A percentile compares a stretch with the other conserved stretches of the same genome.
Conservation (phyloP, 2,329 filamentous ascomycete genomes). For the Thelonectria blattea region DNA sequence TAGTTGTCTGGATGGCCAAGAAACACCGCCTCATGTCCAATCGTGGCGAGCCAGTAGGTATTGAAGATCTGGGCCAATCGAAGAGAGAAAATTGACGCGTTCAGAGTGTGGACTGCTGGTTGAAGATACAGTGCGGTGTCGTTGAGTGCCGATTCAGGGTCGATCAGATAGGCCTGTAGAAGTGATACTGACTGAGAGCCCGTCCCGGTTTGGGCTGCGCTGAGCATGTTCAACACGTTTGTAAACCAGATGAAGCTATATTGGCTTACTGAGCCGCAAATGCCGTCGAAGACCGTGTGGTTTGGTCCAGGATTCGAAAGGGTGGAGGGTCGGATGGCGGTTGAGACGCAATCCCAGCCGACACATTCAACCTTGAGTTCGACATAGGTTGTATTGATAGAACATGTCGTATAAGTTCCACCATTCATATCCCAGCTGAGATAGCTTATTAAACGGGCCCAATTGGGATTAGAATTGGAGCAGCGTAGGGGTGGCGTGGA, state of each 20-base stretch:
- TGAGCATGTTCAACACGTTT: not conserved
- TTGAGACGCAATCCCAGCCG: slow-evolving; percentile 8
- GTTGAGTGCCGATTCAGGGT: not conserved
- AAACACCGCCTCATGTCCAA: not conserved
- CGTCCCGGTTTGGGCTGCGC: not conserved
- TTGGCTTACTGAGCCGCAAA: not conserved
- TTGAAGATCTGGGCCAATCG: slow-evolving; percentile 8
- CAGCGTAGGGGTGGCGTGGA: not conserved
- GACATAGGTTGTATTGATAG: slow-evolving; percentile 2
- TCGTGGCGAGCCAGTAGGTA: slow-evolving; percentile 2
- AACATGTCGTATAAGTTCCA: slow-evolving; percentile 1
- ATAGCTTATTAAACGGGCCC: not conserved
- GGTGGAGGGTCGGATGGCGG: slow-evolving; percentile 4
- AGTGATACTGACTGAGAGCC: not conserved
- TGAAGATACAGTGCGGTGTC: not conserved
- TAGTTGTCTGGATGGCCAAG: slow-evolving; percentile 5
- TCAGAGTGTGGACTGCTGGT: not conserved
- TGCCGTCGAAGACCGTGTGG: slow-evolving; percentile 6
- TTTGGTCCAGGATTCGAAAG: not conserved
- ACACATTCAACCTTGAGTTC: slow-evolving; percentile 8
- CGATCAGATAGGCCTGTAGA: not conserved
- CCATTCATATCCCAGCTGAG: not conserved
- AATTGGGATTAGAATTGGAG: not conserved
- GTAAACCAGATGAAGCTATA: not conserved
- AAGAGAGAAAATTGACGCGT: not conserved